These are phyloP conservation scores for Penicillium hordei DNA, from an alignment of 2,329 filamentous ascomycete genomes.

Conservation along the genomic window DNA sequence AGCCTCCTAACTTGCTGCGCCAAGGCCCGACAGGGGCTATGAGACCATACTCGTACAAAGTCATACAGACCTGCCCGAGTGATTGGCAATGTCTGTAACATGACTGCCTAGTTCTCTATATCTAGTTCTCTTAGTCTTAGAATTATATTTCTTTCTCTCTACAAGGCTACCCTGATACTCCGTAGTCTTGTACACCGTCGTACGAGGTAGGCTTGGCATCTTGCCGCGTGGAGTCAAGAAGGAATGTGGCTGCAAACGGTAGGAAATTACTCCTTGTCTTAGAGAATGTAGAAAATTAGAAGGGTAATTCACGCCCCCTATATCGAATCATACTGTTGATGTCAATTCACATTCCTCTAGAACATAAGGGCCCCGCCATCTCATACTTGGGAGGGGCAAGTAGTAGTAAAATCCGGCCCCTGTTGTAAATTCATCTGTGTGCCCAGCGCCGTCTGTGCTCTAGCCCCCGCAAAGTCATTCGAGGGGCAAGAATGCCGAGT, in stretches of 20 bases:
- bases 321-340: background rate
- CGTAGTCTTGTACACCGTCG: background rate
- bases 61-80: background rate
- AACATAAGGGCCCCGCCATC: slow-evolving; percentile 2
- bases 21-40: slow-evolving; percentile 1
- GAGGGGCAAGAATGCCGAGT: slow-evolving; percentile 8
- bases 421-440: slow-evolving; percentile 6
- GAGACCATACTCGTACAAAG: background rate
- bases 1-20: slow-evolving; percentile 6
- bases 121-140: background rate
- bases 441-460: slow-evolving; percentile 8
- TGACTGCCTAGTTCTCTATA: background rate
- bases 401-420: background rate
- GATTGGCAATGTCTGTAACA: background rate
- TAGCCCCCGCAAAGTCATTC: slow-evolving; percentile 2
- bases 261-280: background rate
- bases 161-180: background rate
- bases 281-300: slow-evolving; percentile 1
- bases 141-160: background rate
- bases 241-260: slow-evolving; percentile 13
- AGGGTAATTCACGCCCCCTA: background rate
- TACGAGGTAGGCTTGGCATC: slow-evolving; percentile 10
- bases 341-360: slow-evolving; percentile 14
- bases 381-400: slow-evolving; percentile 4
- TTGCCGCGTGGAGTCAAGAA: slow-evolving; percentile 14